Evolutionary conservation across 495 filamentous ascomycete genomes (phyloP).

Genomic region (Hypoxylon trugodes): DNA sequence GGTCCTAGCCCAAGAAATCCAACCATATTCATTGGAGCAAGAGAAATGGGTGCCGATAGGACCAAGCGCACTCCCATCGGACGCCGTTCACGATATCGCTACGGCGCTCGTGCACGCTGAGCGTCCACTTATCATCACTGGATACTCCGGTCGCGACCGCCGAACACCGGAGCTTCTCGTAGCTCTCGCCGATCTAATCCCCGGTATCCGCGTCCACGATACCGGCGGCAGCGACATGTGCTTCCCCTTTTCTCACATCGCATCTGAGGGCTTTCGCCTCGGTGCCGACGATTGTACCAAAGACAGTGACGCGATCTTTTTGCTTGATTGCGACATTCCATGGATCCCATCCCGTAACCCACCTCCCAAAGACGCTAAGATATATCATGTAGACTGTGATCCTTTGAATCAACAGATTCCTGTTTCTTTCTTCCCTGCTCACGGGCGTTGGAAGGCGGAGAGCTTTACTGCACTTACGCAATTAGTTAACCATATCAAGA

Average conservation of each 20-base stretch:
- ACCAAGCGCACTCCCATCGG: conserved; percentile 66
- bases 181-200: conserved; percentile 67
- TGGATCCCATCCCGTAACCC: conserved; percentile 69
- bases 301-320: conserved; percentile 75
- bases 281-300: conserved; percentile 70
- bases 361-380: conserved; percentile 60
- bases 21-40: conserved; percentile 70
- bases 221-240: conserved; percentile 81
- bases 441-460: conserved; percentile 50
- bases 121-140: conserved; percentile 72
- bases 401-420: conserved; percentile 78
- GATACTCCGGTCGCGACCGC: conserved; percentile 72
- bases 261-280: conserved; percentile 70
- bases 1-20: conserved; percentile 76
- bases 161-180: conserved; percentile 68
- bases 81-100: conserved; percentile 66
- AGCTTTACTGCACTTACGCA: conserved; percentile 48
- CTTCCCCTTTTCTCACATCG: conserved; percentile 73
- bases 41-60: conserved; percentile 69
- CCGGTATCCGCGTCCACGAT: conserved; percentile 73
- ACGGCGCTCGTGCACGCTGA: conserved; percentile 68
- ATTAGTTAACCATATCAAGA: conserved; percentile 38
- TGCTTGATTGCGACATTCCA: conserved; percentile 80
- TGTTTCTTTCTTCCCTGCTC: conserved; percentile 55
- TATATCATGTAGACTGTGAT: conserved; percentile 75